Conservation (phyloP, 768 basidiomycete species). For the Pisolithus albus region DNA sequence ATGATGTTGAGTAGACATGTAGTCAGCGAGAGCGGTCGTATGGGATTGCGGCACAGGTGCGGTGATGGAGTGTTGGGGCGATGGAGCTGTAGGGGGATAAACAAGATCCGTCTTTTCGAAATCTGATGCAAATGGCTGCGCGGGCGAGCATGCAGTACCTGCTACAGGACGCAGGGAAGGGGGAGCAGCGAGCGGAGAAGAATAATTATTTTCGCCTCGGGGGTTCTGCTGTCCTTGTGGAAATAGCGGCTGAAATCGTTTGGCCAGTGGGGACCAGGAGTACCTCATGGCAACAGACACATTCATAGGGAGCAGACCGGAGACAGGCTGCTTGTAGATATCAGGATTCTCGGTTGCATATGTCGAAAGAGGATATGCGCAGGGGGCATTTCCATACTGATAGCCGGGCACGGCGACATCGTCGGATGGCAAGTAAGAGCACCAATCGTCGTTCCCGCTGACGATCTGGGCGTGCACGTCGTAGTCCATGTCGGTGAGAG, state of each 20-base stretch:
- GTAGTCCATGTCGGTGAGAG: conserved; percentile 30
- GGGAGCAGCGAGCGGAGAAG: conserved; percentile 9
- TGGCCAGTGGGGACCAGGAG: conserved; percentile 24
- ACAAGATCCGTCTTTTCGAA: conserved; percentile 21
- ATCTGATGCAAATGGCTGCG: conserved; percentile 19
- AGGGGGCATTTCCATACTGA: conserved; percentile 17
- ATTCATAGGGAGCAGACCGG: conserved; percentile 26
- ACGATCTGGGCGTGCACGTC: conserved; percentile 21
- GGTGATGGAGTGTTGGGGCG: conserved; percentile 20
- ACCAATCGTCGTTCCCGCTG: conserved; percentile 22
- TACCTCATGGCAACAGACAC: conserved; percentile 28
- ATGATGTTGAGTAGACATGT: conserved; percentile 16
- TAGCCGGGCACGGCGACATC: conserved; percentile 17
- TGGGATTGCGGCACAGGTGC: conserved; percentile 13
- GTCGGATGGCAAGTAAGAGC: conserved; percentile 20
- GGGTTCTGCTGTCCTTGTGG: conserved; percentile 25
- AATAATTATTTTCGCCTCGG: conserved; percentile 19
- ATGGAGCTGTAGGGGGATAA: conserved; percentile 16
- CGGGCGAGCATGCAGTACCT: conserved; percentile 8
- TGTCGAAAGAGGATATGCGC: conserved; percentile 16
- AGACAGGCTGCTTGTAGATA: conserved; percentile 28
- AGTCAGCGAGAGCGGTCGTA: conserved; percentile 14
- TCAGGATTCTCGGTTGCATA: conserved; percentile 20
- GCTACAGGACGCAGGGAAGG: conserved; percentile 9
- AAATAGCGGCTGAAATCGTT: conserved; percentile 33